phyloP scores from a whole-genome alignment of 1,139 yeast species.

The Saccharomyces pastorianus region DNA sequence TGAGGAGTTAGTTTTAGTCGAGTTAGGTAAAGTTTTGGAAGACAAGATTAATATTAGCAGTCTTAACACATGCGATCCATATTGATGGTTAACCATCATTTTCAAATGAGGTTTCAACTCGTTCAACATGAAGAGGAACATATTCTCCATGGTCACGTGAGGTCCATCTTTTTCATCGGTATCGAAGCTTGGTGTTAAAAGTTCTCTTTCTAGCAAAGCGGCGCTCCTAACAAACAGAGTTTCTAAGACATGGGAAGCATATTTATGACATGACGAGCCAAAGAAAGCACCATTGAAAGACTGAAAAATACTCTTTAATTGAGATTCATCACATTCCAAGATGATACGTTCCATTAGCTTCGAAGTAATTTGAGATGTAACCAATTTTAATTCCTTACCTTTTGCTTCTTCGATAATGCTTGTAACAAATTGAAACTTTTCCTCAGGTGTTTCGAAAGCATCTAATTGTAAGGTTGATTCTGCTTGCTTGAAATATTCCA shows the following conservation, averaged over 20 bases:
- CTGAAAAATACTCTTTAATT: constrained; percentile 55
- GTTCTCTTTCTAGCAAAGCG: constrained; percentile 67
- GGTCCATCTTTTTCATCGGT: constrained; percentile 31
- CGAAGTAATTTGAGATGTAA: constrained; percentile 90
- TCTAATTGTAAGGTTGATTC: constrained; percentile 78
- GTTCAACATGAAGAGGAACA: constrained; percentile 54
- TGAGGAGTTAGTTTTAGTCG: constrained; percentile 63
- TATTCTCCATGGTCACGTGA: constrained; percentile 50
- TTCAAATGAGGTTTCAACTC: constrained; percentile 57
- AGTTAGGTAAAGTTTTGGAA: constrained; percentile 74
- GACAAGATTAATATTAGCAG: constrained; percentile 61
- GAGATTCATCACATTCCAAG: constrained; percentile 55
- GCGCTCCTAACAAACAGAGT: constrained; percentile 74
- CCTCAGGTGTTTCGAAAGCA: constrained; percentile 70
- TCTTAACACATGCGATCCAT: constrained; percentile 83
- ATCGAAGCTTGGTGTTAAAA: constrained; percentile 35
- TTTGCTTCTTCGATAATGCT: constrained; percentile 79
- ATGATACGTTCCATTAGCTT: constrained; percentile 83
- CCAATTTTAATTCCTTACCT: constrained; percentile 87
- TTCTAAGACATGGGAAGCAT: constrained; percentile 89
- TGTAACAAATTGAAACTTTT: constrained; percentile 59
- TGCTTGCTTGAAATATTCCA: constrained; percentile 87
- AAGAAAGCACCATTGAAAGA: constrained; percentile 66
- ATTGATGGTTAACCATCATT: constrained; percentile 62
- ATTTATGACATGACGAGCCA: constrained; percentile 77